Evolutionary conservation across 2,329 filamentous ascomycete genomes (phyloP).

Genomic region (Colletotrichum sp.): DNA sequence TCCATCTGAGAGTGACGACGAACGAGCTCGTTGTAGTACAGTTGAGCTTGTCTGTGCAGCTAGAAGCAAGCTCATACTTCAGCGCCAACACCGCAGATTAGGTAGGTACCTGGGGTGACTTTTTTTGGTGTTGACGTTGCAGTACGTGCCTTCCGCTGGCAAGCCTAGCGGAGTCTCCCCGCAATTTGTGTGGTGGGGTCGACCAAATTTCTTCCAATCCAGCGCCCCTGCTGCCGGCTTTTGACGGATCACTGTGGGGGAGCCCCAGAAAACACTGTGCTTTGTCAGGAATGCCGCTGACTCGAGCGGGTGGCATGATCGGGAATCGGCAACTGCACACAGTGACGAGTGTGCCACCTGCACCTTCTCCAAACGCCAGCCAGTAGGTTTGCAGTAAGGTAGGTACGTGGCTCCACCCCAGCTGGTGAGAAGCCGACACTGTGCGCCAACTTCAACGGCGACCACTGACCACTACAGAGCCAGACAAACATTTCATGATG

Average conservation of each 20-base stretch:
- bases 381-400: neutral
- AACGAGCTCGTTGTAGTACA: neutral
- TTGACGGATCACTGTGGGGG: neutral
- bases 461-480: neutral
- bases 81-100: neutral
- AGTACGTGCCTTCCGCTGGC: neutral
- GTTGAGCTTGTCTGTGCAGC: neutral
- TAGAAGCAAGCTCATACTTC: neutral
- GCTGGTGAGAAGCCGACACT: neutral
- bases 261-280: slow-evolving; percentile 5
- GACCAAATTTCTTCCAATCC: neutral
- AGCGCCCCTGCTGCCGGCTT: neutral
- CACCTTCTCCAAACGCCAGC: neutral
- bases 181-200: slow-evolving; percentile 4
- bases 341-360: neutral
- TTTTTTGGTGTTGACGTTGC: neutral
- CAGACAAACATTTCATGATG: neutral
- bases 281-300: neutral
- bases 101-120: neutral
- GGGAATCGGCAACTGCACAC: neutral
- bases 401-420: neutral
- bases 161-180: slow-evolving; percentile 12
- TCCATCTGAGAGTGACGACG: neutral
- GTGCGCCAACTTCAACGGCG: neutral
- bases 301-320: neutral